These are phyloP conservation scores for Fusarium sp. DNA, from an alignment of 2,329 filamentous ascomycete species.

Conservation along the genomic window DNA sequence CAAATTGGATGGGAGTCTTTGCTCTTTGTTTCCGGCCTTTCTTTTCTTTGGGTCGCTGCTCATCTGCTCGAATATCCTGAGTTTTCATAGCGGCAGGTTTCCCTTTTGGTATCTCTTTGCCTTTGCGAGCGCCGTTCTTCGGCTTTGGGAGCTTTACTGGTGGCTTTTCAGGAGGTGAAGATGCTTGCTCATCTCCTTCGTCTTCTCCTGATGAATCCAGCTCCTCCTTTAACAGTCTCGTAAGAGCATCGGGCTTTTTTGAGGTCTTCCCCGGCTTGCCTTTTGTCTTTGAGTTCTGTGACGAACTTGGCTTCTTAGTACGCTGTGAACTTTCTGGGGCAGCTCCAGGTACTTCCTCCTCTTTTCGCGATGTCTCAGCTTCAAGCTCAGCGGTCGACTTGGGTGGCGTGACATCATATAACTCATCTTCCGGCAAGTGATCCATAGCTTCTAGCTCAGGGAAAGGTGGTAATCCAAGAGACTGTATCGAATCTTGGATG, in stretches of 20 bases:
- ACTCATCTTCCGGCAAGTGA: conserved; percentile 43
- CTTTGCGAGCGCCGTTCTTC: background rate
- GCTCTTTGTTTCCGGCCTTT: conserved; percentile 49
- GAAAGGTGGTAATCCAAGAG: background rate
- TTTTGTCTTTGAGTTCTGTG: background rate
- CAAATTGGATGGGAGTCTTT: conserved; percentile 49
- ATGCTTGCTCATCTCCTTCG: background rate
- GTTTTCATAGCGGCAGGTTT: background rate
- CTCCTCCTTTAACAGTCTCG: background rate
- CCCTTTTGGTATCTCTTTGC: background rate
- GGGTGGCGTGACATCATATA: conserved; percentile 45
- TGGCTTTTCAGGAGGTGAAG: background rate
- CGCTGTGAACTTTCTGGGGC: background rate
- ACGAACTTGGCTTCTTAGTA: background rate
- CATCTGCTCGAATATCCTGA: background rate
- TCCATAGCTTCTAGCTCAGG: background rate
- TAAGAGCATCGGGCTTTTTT: background rate
- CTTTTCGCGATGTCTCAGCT: background rate
- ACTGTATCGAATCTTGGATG: background rate
- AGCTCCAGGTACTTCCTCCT: background rate
- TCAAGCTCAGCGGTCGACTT: background rate
- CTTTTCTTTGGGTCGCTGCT: conserved; percentile 7
- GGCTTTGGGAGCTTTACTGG: background rate
- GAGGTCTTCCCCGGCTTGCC: background rate
- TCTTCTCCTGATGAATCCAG: background rate